These are phyloP conservation scores for Breviolum minutum DNA, from an alignment of 73 alveolate genomes.

Conservation along the genomic window DNA sequence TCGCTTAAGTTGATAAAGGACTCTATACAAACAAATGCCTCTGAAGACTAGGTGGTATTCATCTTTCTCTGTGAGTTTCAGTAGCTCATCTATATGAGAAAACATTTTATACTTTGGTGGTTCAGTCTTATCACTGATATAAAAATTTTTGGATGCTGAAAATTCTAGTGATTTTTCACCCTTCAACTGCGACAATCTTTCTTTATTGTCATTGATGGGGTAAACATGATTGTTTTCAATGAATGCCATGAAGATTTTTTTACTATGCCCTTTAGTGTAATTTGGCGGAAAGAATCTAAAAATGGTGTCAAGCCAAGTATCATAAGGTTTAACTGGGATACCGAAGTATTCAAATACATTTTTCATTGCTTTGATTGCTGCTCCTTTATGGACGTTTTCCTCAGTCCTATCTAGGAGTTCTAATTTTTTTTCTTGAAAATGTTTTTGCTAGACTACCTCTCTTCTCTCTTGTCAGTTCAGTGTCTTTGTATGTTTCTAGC, in stretches of 20 bases:
- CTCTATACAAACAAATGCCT: no score
- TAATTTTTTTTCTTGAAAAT: not conserved
- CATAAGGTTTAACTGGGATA: not conserved
- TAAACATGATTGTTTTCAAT: not conserved
- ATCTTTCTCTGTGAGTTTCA: no score
- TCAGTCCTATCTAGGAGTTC: constrained; percentile 6
- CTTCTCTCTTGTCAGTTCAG: constrained; percentile 15
- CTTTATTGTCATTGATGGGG: not conserved
- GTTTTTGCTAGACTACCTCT: not conserved
- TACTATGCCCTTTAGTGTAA: not conserved
- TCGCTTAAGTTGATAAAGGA: no score
- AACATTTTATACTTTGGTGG: no score
- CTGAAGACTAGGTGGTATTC: no score
- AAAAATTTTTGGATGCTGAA: no score
- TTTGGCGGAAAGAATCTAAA: not conserved
- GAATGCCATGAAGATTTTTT: not conserved
- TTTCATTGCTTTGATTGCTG: not conserved
- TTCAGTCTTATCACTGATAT: no score
- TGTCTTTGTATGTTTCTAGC: not conserved
- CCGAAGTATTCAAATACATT: not conserved
- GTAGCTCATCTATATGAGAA: no score
- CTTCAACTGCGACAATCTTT: no score
- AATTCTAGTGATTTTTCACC: no score
- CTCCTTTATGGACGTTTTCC: not conserved
- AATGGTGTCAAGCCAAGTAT: not conserved